These are phyloP conservation scores for Beauveria scarabaeidicola DNA, from an alignment of 2,329 filamentous ascomycete species.

Conservation along the genomic window DNA sequence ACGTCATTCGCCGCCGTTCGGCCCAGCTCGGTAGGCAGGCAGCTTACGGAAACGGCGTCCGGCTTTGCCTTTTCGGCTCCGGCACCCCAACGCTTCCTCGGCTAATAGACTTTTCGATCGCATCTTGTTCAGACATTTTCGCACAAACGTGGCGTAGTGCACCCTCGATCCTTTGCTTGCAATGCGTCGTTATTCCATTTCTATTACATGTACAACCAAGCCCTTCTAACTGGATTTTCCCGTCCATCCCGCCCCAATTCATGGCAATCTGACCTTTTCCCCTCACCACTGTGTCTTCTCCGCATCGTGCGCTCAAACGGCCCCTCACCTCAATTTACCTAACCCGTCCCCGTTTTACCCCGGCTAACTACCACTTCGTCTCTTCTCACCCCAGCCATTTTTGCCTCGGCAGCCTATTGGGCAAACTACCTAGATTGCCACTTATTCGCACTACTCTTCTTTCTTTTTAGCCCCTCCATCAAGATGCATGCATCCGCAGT, in stretches of 20 bases:
- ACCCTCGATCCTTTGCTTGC: not conserved
- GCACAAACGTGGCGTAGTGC: not conserved
- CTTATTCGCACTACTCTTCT: not conserved
- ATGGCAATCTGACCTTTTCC: not conserved
- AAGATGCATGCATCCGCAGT: not conserved
- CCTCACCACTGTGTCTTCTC: not conserved
- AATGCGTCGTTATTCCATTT: not conserved
- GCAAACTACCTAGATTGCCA: not conserved
- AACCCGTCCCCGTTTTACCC: slow-evolving; percentile 9
- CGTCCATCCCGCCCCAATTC: not conserved
- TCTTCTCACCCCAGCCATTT: not conserved
- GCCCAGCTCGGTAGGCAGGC: not conserved
- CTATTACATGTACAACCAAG: not conserved
- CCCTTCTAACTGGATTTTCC: not conserved
- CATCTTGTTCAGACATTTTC: not conserved
- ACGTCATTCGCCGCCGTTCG: not conserved
- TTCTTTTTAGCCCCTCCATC: not conserved
- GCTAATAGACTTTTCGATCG: not conserved
- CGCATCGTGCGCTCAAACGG: not conserved
- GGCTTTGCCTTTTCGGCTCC: slow-evolving; percentile 4
- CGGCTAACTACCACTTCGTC: slow-evolving; percentile 5
- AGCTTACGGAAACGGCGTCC: not conserved
- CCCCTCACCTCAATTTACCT: slow-evolving; percentile 4
- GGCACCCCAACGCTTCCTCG: slow-evolving; percentile 7
- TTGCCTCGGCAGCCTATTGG: slow-evolving; percentile 5